phyloP scores from a whole-genome alignment of 176 grass and related monocot species.

The Avena atlantica region DNA sequence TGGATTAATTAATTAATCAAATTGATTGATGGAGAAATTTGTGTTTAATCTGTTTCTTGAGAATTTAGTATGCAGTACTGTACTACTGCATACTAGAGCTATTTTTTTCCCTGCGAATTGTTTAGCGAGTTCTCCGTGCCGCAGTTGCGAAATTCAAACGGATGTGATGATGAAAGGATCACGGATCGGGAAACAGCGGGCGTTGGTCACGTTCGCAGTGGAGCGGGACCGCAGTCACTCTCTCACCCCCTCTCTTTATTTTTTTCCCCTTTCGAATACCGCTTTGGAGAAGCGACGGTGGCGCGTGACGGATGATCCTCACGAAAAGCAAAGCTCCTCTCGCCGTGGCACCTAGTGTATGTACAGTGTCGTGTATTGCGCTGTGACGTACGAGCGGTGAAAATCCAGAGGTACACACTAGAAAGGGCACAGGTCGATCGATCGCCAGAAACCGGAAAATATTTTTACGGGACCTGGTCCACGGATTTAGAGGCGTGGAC shows the following conservation, averaged over 20 bases:
- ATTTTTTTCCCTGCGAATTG: not conserved
- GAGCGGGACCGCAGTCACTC: not conserved
- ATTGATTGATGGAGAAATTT: conserved; percentile 16
- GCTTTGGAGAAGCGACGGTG: not conserved
- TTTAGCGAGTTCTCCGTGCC: not conserved
- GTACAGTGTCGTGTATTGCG: too few relatives aligned
- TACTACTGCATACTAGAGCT: too few relatives aligned
- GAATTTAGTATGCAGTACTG: too few relatives aligned
- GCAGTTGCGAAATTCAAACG: not conserved
- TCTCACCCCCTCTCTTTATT: not conserved
- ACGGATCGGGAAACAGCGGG: not conserved
- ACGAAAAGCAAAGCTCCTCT: not conserved
- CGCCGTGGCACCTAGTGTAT: not conserved
- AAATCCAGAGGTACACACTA: too few relatives aligned
- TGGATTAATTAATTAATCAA: not conserved
- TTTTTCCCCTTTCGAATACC: not conserved
- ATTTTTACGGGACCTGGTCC: too few relatives aligned
- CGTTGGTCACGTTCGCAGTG: not conserved
- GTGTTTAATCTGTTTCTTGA: too few relatives aligned
- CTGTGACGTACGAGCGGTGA: too few relatives aligned
- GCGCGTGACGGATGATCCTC: not conserved
- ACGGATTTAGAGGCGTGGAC: too few relatives aligned
- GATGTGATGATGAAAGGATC: too few relatives aligned
- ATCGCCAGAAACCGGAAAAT: too few relatives aligned
- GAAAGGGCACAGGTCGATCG: too few relatives aligned